Percentiles rank a stretch among this genome's conserved stretches.
These are phyloP conservation scores for Posidonia australis DNA, from an alignment of 106 monocot species.

Conservation along the genomic window DNA sequence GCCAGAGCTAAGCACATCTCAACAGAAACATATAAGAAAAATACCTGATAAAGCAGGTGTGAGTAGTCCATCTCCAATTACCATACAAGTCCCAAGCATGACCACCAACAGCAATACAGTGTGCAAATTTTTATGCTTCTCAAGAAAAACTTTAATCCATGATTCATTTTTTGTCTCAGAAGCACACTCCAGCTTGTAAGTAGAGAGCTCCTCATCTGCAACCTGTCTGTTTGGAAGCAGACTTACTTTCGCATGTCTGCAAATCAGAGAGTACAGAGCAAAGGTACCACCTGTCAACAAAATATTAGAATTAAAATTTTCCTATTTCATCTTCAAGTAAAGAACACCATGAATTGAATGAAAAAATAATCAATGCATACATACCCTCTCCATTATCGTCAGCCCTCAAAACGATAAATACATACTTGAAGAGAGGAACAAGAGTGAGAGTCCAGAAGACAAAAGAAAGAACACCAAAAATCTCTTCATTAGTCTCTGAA, in stretches of 20 bases:
- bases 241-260: constrained; percentile 24
- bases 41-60: constrained; percentile 23
- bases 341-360: neutral
- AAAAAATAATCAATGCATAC: neutral
- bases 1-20: neutral
- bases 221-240: constrained; percentile 19
- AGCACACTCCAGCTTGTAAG: constrained; percentile 14
- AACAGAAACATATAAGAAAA: too few relatives aligned
- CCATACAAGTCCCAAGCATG: constrained; percentile 29
- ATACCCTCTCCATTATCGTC: constrained; percentile 23
- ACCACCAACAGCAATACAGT: constrained; percentile 16
- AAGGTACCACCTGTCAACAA: constrained; percentile 17
- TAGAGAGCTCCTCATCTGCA: constrained; percentile 23
- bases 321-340: neutral
- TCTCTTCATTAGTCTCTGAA: constrained; percentile 26
- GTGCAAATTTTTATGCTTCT: constrained; percentile 21
- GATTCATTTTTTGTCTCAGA: constrained; percentile 12
- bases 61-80: constrained; percentile 23
- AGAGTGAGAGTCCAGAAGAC: constrained; percentile 29
- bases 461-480: constrained; percentile 23
- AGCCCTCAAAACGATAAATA: constrained; percentile 21
- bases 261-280: constrained; percentile 21
- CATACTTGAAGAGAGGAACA: constrained; percentile 27
- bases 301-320: neutral
- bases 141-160: constrained; percentile 13